Evolutionary conservation across 2,329 filamentous ascomycete genomes (phyloP).

Genomic region (Grosmannia serpens): DNA sequence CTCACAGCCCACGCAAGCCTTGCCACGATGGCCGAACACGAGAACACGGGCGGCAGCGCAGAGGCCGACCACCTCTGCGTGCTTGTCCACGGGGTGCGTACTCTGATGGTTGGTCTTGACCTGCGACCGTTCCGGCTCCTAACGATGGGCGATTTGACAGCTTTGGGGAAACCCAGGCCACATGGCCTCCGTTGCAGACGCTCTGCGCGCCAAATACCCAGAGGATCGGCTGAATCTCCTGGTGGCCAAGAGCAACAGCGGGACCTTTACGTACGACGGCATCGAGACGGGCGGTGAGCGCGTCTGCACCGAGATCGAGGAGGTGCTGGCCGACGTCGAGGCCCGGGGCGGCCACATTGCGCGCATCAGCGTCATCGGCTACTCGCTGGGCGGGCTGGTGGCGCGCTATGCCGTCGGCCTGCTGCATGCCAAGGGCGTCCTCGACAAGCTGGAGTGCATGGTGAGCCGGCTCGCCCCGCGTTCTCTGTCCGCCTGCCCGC

Average conservation of each 20-base stretch:
- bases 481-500: neutral
- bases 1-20: neutral
- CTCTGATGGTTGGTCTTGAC: neutral
- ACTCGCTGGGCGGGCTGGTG: conserved; percentile 80
- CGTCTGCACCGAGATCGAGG: conserved; percentile 55
- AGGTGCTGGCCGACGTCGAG: conserved; percentile 45
- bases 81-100: conserved; percentile 61
- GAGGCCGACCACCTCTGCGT: conserved; percentile 63
- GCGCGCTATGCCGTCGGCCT: conserved; percentile 79
- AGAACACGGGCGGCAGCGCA: conserved; percentile 37
- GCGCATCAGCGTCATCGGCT: conserved; percentile 79
- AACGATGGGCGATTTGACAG: conserved; percentile 21
- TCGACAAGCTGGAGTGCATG: conserved; percentile 70
- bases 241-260: conserved; percentile 60
- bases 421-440: conserved; percentile 66
- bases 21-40: conserved; percentile 29
- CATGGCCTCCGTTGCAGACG: conserved; percentile 55
- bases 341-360: conserved; percentile 57
- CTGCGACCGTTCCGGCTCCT: neutral
- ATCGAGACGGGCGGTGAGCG: conserved; percentile 58
- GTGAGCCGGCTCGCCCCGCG: conserved; percentile 26
- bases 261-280: conserved; percentile 61
- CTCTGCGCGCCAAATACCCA: conserved; percentile 48
- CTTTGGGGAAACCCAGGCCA: conserved; percentile 74
- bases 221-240: conserved; percentile 58